Evolutionary conservation across 768 basidiomycete species (phyloP).

Genomic region (Leccinum rimulosum): DNA sequence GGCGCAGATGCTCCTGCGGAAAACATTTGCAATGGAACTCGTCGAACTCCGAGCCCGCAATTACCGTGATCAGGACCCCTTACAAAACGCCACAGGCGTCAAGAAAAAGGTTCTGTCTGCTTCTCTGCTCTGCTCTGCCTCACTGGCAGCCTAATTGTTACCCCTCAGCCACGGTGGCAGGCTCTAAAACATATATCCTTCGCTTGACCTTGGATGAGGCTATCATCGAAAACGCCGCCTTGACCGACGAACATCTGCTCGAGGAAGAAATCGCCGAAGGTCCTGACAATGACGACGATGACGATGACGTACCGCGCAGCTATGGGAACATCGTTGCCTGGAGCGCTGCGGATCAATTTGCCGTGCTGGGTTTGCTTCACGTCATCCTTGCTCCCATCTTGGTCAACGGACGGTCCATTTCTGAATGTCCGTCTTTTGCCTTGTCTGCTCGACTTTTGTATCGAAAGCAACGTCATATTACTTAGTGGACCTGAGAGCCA

Average conservation of each 20-base stretch:
- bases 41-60: too few relatives aligned
- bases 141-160: too few relatives aligned
- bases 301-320: constrained; percentile 47
- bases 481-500: constrained; percentile 68
- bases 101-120: too few relatives aligned
- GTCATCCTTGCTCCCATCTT: constrained; percentile 82
- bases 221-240: constrained; percentile 60
- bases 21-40: too few relatives aligned
- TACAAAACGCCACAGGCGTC: too few relatives aligned
- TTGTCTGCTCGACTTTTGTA: not conserved
- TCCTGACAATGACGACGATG: constrained; percentile 45
- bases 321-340: constrained; percentile 75
- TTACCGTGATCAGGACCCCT: too few relatives aligned
- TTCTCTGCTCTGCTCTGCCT: too few relatives aligned
- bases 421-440: constrained; percentile 53
- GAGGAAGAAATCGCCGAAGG: constrained; percentile 52
- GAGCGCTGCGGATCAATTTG: constrained; percentile 36
- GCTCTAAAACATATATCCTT: too few relatives aligned
- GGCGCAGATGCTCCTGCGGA: constrained; percentile 69
- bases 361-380: constrained; percentile 60
- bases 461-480: not conserved
- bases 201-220: too few relatives aligned
- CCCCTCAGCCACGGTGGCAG: too few relatives aligned
- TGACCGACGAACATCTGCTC: constrained; percentile 42
- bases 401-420: constrained; percentile 71